Conservation (phyloP, 805 yeast genomes). For the Candida chauliodis region DNA sequence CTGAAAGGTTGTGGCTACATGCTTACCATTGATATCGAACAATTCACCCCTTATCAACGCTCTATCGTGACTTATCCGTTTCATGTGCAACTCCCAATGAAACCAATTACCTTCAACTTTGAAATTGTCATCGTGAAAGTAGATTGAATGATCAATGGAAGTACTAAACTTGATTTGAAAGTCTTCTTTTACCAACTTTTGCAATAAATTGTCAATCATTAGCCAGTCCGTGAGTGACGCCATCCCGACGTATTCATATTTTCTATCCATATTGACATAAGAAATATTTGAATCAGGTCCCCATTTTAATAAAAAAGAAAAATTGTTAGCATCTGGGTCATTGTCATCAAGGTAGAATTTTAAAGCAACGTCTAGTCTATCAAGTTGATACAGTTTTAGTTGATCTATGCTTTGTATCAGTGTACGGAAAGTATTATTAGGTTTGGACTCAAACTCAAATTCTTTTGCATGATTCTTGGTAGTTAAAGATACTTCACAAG, state of each 20-base stretch:
- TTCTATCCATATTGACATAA: conserved; percentile 11
- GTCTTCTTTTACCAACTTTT: conserved; percentile 24
- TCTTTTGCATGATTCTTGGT: conserved; percentile 21
- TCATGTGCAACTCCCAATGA: conserved; percentile 35
- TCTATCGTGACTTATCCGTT: conserved; percentile 50
- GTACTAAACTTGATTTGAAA: conserved; percentile 21
- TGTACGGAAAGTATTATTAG: not conserved
- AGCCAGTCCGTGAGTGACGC: conserved; percentile 57
- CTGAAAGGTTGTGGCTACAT: conserved; percentile 60
- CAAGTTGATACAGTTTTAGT: not conserved
- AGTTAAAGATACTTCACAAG: conserved; percentile 35
- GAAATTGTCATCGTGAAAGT: conserved; percentile 33
- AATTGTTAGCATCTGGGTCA: conserved; percentile 19
- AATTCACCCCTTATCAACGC: conserved; percentile 58
- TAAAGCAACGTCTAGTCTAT: not conserved
- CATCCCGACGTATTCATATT: conserved; percentile 47
- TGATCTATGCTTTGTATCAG: not conserved
- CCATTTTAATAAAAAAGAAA: conserved; percentile 27
- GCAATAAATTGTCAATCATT: conserved; percentile 19
- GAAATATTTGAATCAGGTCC: conserved; percentile 17
- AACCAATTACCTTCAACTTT: conserved; percentile 31
- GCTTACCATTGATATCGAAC: conserved; percentile 42
- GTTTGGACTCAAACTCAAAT: conserved; percentile 9
- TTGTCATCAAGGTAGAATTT: conserved; percentile 13
- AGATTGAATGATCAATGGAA: conserved; percentile 32